Evolutionary conservation across 2,329 filamentous ascomycete genomes (phyloP), one percentile per base, ranked within the genome.

Genomic region (Chalaropsis thielavioides): DNA sequence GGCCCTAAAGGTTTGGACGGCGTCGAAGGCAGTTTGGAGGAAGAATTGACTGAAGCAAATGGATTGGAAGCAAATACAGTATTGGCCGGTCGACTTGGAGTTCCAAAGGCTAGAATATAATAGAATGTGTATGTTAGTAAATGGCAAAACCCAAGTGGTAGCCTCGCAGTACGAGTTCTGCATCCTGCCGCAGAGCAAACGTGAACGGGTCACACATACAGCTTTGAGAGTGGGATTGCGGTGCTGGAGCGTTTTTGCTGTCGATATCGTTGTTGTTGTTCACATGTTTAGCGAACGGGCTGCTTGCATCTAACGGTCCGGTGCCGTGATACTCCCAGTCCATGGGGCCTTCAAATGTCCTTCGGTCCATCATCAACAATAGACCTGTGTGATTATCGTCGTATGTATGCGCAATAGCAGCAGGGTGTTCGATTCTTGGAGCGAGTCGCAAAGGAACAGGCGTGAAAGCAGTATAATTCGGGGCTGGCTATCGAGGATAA

Each of bases 261-360:
- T 10, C 1, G n/a, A n/a, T 17, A 58, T 58, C 38, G 54, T 73
- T 71, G 51, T 73, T 72, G 27, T n/a, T 59, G 40, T 17, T 41
- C 19, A 61, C 31, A 54, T 64, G 66, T 44, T 62, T 64, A 4
- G 80, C 77, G 72, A 86, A 86, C 1, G 84, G 84, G 68, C 83
- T 85, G 10, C 81, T 82, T 19, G 78, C 79, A 73, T 86, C 84
- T 67, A 83, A 73, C 19, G 82, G 83, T 1, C 79, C 82, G 60
- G 76, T 73, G 67, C 77, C 78, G 69, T 85, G 79, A 72, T 83
- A 86, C 71, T 86, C 82, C 81, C 82, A 87, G 70, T 86, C 84
- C 84, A 87, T 87, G 68, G 77, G 83, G 68, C 81, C 77, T 73
- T 86, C 83, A 68, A 77, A 80, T 1, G 80, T 83, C 70, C 84